Evolutionary conservation across 129 eudicot genomes (phyloP).

Genomic region (Lonicera japonica): DNA sequence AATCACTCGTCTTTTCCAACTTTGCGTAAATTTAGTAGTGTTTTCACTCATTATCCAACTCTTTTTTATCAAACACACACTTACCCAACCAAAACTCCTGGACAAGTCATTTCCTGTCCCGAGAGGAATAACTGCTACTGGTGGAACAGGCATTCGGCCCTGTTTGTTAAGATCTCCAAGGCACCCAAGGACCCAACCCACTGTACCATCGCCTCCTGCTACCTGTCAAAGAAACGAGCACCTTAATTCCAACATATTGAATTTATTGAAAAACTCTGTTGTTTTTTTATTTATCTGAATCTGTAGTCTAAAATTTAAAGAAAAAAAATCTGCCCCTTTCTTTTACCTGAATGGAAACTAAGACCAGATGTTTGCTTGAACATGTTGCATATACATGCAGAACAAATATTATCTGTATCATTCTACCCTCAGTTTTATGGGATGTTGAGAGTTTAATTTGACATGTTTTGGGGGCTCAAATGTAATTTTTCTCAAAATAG

Average conservation of each 20-base stretch:
- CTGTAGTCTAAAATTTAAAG: not conserved
- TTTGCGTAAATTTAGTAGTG: too few relatives aligned
- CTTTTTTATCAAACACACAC: not conserved
- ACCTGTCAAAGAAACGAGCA: constrained; percentile 48
- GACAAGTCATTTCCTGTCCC: constrained; percentile 98
- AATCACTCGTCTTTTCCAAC: too few relatives aligned
- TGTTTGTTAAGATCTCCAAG: constrained; percentile 79
- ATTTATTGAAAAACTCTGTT: not conserved
- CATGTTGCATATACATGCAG: too few relatives aligned
- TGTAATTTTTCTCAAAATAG: too few relatives aligned
- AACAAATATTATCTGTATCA: too few relatives aligned
- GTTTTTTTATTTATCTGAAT: not conserved
- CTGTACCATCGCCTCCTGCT: constrained; percentile 99
- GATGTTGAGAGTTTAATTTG: too few relatives aligned
- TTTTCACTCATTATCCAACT: too few relatives aligned
- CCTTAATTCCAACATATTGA: not conserved
- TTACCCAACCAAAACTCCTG: constrained; percentile 98
- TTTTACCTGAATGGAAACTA: too few relatives aligned
- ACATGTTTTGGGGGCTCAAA: too few relatives aligned
- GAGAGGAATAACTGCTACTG: constrained; percentile 84
- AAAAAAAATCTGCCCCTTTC: too few relatives aligned
- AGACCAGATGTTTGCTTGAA: too few relatives aligned
- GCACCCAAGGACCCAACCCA: constrained; percentile 97
- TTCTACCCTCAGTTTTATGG: too few relatives aligned
- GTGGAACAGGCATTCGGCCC: constrained; percentile 78